Evolutionary conservation across 768 basidiomycete genomes (phyloP), one percentile per base, ranked within the genome.

Genomic region (Suillus ampliporus): DNA sequence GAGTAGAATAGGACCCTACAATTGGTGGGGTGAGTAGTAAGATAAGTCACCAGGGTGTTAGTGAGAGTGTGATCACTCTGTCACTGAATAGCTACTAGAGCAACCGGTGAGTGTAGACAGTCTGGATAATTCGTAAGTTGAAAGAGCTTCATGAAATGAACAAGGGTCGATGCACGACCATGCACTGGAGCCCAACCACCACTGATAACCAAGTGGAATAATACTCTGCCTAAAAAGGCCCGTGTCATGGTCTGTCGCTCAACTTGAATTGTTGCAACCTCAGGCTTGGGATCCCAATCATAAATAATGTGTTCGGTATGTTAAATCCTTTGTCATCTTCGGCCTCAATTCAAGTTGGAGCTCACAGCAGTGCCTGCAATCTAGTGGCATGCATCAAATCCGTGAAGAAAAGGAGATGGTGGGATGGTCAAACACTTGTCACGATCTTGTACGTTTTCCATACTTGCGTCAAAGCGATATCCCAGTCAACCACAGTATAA

Each of bases 51-150:
- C 0, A 44, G n/a, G 8, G n/a, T 44, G 43, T 44, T 9, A 4
- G 43, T 44, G 4, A 44, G 43, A n/a, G 43, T 4, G 6, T 1
- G 10, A 19, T 44, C 9, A 9, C n/a, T 44, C n/a, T 44, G 43
- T 19, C 43, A 44, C 43, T 44, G 43, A 19, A 44, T 44, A 11
- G 43, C n/a, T n/a, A n/a, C 92, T 90, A 94, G 14, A 93, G 80
- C 3, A 79, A 80, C 13, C 93, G 82, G 65, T 88, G 82, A 0
- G 86, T 87, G 73, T 94, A 95, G 1, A 86, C 93, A 34, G 78
- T 77, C 91, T 92, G 59, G 31, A 37, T 13, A 11, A 61, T 41
- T 37, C 28, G 44, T 69, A 44, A 65, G 38, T 23, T n/a, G 56
- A 17, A 28, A 19, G 41, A 44, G n/a, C 31, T 17, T 40, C 44